Conservation (phyloP, 306 rosid genomes). For the Oxytropis ochrocephala region DNA sequence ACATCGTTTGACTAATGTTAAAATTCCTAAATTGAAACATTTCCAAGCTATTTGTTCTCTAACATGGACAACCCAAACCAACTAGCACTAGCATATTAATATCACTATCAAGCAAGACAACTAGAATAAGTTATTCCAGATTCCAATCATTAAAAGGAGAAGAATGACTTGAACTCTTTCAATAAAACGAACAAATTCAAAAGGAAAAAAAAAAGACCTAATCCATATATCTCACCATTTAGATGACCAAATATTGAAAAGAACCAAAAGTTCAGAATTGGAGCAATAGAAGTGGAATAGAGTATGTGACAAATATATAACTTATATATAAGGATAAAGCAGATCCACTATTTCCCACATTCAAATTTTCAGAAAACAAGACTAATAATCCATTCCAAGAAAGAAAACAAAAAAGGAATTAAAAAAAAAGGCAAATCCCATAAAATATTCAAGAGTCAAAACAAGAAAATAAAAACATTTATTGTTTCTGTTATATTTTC, state of each 20-base stretch:
- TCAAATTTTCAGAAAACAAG: slow-evolving; percentile 15
- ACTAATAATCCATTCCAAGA: neutral
- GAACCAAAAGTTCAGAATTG: neutral
- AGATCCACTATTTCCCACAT: slow-evolving; percentile 11
- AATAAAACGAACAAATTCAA: neutral
- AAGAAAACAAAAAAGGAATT: neutral
- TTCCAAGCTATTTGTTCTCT: slow-evolving; percentile 32
- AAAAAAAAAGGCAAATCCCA: neutral
- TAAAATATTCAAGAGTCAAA: neutral
- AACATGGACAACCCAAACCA: slow-evolving; percentile 39
- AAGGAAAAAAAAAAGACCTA: neutral
- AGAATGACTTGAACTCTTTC: slow-evolving; percentile 18
- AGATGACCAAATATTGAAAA: neutral
- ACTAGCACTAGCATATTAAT: slow-evolving; percentile 29
- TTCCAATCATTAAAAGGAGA: slow-evolving; percentile 34
- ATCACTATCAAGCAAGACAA: slow-evolving; percentile 27
- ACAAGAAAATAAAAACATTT: neutral
- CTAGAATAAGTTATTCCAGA: slow-evolving; percentile 33
- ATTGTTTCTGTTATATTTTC: neutral
- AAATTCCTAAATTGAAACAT: slow-evolving; percentile 15
- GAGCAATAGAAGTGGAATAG: neutral
- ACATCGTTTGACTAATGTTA: slow-evolving; percentile 27
- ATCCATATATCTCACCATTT: neutral
- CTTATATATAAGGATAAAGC: slow-evolving; percentile 3
- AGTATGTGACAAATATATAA: neutral